These are phyloP conservation scores for Camellia oleifera DNA, from an alignment of 179 eudicot genomes.

Conservation along the genomic window DNA sequence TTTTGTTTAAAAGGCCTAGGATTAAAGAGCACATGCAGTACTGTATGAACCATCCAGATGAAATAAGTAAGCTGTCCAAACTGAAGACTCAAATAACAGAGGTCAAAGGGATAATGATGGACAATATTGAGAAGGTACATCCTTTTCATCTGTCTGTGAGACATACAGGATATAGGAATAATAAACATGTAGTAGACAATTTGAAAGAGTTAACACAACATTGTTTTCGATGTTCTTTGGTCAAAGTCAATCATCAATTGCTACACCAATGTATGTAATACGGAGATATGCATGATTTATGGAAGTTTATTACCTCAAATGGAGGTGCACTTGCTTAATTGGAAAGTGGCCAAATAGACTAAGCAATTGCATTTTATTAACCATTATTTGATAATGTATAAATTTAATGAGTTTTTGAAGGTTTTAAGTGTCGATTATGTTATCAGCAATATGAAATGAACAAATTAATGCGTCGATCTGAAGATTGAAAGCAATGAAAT, in stretches of 20 bases:
- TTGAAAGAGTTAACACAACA: background rate
- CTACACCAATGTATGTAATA: too few species aligned
- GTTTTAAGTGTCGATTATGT: too few species aligned
- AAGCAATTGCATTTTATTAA: too few species aligned
- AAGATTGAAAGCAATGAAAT: too few species aligned
- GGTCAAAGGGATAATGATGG: constrained; percentile 99
- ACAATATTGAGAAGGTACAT: constrained; percentile 92
- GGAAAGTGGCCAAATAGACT: too few species aligned
- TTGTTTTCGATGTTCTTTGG: background rate
- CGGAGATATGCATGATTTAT: too few species aligned
- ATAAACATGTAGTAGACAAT: background rate
- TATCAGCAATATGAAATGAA: too few species aligned
- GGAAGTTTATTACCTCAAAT: background rate
- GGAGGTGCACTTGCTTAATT: too few species aligned
- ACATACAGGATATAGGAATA: background rate
- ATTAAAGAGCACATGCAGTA: constrained; percentile 97
- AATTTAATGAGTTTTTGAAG: too few species aligned
- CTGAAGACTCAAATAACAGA: constrained; percentile 93
- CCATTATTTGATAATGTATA: too few species aligned
- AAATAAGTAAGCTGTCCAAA: constrained; percentile 91
- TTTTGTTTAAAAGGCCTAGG: constrained; percentile 55
- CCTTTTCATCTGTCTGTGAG: background rate
- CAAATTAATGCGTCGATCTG: too few species aligned
- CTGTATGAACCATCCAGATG: constrained; percentile 95
- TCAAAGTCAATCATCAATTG: too few species aligned